Conservation (phyloP, 805 yeast species). For the Kuraishia hungarica region DNA sequence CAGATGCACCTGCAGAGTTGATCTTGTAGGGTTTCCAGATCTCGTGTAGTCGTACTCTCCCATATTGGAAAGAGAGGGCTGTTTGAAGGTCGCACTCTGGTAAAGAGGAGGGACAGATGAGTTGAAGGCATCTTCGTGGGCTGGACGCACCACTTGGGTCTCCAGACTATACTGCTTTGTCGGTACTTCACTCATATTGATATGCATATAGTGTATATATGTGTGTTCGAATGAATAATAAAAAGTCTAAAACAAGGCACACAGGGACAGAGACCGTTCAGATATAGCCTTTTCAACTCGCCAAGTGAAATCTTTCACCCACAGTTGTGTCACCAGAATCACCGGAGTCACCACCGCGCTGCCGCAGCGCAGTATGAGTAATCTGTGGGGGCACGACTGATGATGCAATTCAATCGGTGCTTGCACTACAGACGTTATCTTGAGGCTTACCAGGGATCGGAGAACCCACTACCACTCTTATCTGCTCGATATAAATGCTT, state of each 20-base stretch:
- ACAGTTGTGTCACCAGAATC: not conserved
- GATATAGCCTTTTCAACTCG: not conserved
- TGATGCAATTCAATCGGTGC: not conserved
- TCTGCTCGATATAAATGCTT: not conserved
- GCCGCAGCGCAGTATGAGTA: not conserved
- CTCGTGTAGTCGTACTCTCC: slow-evolving; percentile 84
- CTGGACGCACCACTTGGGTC: slow-evolving; percentile 60
- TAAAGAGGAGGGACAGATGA: slow-evolving; percentile 85
- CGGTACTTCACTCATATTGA: not conserved
- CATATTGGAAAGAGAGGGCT: slow-evolving; percentile 59
- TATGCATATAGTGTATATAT: not conserved
- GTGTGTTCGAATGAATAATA: no score
- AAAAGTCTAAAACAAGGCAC: not conserved
- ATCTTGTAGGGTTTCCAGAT: slow-evolving; percentile 90
- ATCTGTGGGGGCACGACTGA: slow-evolving; percentile 20
- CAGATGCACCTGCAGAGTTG: slow-evolving; percentile 68
- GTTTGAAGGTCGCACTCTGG: slow-evolving; percentile 93
- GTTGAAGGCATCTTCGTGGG: slow-evolving; percentile 60
- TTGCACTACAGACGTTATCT: slow-evolving; percentile 11
- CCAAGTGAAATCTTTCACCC: not conserved
- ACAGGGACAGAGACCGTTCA: not conserved
- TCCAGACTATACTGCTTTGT: slow-evolving; percentile 42
- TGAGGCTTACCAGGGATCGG: not conserved
- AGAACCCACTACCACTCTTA: not conserved
- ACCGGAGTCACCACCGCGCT: not conserved